Conservation (phyloP, 805 yeast genomes). For the Kodamaea hsintzibuensis region DNA sequence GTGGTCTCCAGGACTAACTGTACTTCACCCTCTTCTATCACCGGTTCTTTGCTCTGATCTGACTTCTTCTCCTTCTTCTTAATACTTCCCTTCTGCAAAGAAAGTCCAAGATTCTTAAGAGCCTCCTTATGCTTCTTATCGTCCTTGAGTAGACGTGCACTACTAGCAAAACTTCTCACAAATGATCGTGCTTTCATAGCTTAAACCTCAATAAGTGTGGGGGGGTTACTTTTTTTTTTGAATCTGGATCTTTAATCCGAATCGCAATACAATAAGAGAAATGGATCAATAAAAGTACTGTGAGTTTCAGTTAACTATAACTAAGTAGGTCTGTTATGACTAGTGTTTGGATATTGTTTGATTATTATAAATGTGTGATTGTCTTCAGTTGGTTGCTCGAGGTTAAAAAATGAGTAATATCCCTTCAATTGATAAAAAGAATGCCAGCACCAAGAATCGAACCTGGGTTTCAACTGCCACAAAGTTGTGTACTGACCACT, state of each 20-base stretch:
- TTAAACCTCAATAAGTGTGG: neutral
- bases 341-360: neutral
- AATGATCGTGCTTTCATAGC: neutral
- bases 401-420: too few species aligned
- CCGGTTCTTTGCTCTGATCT: constrained; percentile 6
- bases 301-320: neutral
- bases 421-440: constrained; percentile 15
- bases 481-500: constrained; percentile 52
- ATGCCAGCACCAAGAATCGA: constrained; percentile 55
- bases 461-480: constrained; percentile 53
- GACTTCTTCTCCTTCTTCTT: constrained; percentile 10
- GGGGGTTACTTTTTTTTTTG: neutral
- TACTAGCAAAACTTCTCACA: neutral
- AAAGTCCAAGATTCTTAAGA: constrained; percentile 32
- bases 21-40: neutral
- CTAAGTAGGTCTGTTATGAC: neutral
- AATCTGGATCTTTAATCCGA: neutral
- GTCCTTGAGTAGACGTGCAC: constrained; percentile 15
- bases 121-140: constrained; percentile 21
- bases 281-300: neutral
- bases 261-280: neutral
- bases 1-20: neutral
- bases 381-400: too few species aligned
- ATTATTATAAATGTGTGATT: too few species aligned
- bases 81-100: constrained; percentile 34